A percentile compares a stretch with the other conserved stretches of the same genome.
Evolutionary conservation across 768 basidiomycete genomes (phyloP).

Genomic region (Rhizopogon vulgaris): DNA sequence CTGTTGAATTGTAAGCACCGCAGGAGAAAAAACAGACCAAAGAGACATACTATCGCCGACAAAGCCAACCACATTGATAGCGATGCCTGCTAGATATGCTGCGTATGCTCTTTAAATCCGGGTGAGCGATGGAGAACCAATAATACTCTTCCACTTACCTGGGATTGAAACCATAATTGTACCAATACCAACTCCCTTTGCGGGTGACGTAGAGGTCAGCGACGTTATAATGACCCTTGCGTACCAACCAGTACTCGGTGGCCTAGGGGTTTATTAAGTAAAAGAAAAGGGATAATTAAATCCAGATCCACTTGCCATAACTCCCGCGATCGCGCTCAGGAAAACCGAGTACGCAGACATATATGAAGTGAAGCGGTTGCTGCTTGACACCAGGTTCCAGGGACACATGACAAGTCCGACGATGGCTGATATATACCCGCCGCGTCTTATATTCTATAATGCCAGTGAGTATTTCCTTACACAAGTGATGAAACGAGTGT

Average conservation of each 20-base stretch:
- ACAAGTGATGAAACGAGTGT: background rate
- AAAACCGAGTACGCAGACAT: constrained; percentile 74
- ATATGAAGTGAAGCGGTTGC: constrained; percentile 70
- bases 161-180: constrained; percentile 64
- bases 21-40: background rate
- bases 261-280: constrained; percentile 33
- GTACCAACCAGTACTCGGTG: constrained; percentile 66
- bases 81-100: constrained; percentile 61
- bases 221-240: constrained; percentile 57
- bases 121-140: background rate
- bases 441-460: constrained; percentile 64
- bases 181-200: constrained; percentile 61
- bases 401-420: constrained; percentile 68
- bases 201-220: constrained; percentile 55
- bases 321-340: constrained; percentile 71
- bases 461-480: background rate
- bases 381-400: constrained; percentile 63
- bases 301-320: constrained; percentile 40
- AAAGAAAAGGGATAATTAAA: background rate
- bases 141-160: constrained; percentile 28
- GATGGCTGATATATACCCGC: constrained; percentile 69
- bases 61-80: constrained; percentile 75
- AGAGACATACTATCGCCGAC: constrained; percentile 51
- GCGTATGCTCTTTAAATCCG: constrained; percentile 41
- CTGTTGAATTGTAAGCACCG: constrained; percentile 16